Base-by-base conservation (phyloP, 768 basidiomycete species). In the Leucocoprinus sp. region DNA sequence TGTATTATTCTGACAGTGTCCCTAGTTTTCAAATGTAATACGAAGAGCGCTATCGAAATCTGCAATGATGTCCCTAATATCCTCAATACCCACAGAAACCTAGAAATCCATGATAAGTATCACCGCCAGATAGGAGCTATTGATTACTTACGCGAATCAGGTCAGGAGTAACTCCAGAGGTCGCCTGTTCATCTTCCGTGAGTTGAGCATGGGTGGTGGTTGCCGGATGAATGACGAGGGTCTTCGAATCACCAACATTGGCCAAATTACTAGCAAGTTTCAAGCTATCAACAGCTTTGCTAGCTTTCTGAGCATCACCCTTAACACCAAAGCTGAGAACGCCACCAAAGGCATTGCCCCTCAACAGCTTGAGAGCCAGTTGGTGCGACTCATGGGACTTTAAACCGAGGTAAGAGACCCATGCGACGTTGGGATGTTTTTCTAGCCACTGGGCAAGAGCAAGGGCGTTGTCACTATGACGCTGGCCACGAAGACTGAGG, bases 351-450 rank as follows among this genome's bases (percentile, higher is more conserved):
- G 67, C 62, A 45, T 73, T 69, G 0, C 64, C 59, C 4, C 80
- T 68, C 42, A 89, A 63, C 26, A 79, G 63, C 48, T 70, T 65
- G 55, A 71, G 68, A 8, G 86, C 87, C 5, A 71, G 57, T 37
- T 61, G 61, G 60, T 92, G 70, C 27, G 78, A 80, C 0, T 68
- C 58, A 59, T 93, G 90, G 2, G 57, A 62, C 40, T 62, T 57
- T 1, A 90, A 72, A 5, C 90, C 90, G 33, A 80, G 73, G 56
- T 91, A 93, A 0, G 78, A 80, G 1, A 90, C 82, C 87, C 84
- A 92, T 1, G 75, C 62, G 28, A 92, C 74, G 24, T 73, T 70
- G 6, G 76, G 73, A 57, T 91, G 79, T 38, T 71, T 60, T 54
- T 80, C 69, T 26, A 91, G 75, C 67, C 72, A 84, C 29, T 66